A percentile compares a stretch with the other conserved stretches of the same genome.
Evolutionary conservation across 2,329 filamentous ascomycete genomes (phyloP).

Genomic region (Monilinia laxa): DNA sequence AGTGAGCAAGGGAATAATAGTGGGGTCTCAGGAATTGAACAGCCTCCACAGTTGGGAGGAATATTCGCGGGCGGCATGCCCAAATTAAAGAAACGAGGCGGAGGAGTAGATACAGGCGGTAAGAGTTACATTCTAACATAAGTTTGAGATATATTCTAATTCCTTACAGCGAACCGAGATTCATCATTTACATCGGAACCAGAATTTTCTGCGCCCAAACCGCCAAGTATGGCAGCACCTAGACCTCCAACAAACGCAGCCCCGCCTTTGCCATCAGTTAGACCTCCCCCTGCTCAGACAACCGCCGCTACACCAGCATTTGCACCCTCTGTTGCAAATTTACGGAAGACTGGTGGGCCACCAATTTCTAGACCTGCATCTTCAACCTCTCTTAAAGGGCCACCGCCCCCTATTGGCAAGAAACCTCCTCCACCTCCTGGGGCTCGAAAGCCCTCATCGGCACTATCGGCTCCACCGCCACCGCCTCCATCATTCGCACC

Average conservation of each 20-base stretch:
- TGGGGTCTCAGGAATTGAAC: constrained; percentile 48
- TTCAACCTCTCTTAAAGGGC: constrained; percentile 62
- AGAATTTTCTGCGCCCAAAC: constrained; percentile 63
- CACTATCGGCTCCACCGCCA: constrained; percentile 40
- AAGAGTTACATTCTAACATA: constrained; percentile 31
- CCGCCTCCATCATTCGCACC: constrained; percentile 40
- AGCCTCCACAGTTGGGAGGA: constrained; percentile 79
- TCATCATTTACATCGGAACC: constrained; percentile 79
- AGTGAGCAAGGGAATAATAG: constrained; percentile 64
- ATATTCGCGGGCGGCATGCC: constrained; percentile 94
- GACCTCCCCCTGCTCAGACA: constrained; percentile 48
- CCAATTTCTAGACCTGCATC: constrained; percentile 58
- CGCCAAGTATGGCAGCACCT: constrained; percentile 55
- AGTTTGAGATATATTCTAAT: constrained; percentile 25
- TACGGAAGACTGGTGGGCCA: constrained; percentile 57
- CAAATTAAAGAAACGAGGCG: constrained; percentile 84
- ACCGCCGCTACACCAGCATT: constrained; percentile 50
- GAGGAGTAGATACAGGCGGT: constrained; percentile 73
- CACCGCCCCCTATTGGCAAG: constrained; percentile 76
- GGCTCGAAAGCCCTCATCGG: constrained; percentile 56
- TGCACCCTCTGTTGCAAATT: constrained; percentile 56
- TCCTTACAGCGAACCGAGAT: constrained; percentile 57
- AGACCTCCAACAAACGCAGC: constrained; percentile 60
- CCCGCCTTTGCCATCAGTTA: constrained; percentile 38
- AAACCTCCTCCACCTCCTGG: constrained; percentile 65